Conservation (phyloP, 371 early-diverging fungal species). For the Mucor velutinosus region DNA sequence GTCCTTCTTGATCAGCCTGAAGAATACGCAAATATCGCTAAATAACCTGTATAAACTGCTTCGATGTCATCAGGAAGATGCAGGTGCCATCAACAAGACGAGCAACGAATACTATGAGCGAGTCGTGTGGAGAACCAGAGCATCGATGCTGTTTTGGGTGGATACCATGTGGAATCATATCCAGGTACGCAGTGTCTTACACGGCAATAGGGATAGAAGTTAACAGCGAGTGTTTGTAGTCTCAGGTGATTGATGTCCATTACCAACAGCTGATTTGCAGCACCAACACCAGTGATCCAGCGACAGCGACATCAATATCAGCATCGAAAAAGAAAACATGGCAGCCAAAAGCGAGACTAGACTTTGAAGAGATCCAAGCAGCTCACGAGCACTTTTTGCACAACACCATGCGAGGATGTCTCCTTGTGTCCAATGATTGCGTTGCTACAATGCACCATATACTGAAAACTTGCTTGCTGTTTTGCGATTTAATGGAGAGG, state of each 20-base stretch:
- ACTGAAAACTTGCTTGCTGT: slow-evolving; percentile 42
- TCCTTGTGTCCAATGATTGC: slow-evolving; percentile 45
- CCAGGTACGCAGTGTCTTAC: slow-evolving; percentile 51
- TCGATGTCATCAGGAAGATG: slow-evolving; percentile 8
- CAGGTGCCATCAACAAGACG: background rate
- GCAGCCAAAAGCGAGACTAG: slow-evolving; percentile 22
- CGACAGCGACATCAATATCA: background rate
- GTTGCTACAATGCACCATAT: slow-evolving; percentile 34
- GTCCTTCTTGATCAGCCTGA: slow-evolving; percentile 61
- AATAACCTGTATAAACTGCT: slow-evolving; percentile 31
- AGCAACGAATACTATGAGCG: slow-evolving; percentile 25
- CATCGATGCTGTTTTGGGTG: slow-evolving; percentile 73
- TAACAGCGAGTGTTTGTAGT: slow-evolving; percentile 31
- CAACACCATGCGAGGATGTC: slow-evolving; percentile 54
- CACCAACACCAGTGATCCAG: slow-evolving; percentile 8
- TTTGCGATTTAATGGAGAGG: slow-evolving; percentile 41
- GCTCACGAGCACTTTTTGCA: slow-evolving; percentile 54
- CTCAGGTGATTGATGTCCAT: slow-evolving; percentile 64
- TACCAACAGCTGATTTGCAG: slow-evolving; percentile 28
- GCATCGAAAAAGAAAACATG: slow-evolving; percentile 1
- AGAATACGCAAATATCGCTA: slow-evolving; percentile 46
- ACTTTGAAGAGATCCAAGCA: slow-evolving; percentile 61
- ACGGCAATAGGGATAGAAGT: background rate
- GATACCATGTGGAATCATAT: slow-evolving; percentile 78
- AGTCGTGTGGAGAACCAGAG: slow-evolving; percentile 56